phyloP scores from a whole-genome alignment of 768 basidiomycete genomes.

The Boletus rubroflammeus region DNA sequence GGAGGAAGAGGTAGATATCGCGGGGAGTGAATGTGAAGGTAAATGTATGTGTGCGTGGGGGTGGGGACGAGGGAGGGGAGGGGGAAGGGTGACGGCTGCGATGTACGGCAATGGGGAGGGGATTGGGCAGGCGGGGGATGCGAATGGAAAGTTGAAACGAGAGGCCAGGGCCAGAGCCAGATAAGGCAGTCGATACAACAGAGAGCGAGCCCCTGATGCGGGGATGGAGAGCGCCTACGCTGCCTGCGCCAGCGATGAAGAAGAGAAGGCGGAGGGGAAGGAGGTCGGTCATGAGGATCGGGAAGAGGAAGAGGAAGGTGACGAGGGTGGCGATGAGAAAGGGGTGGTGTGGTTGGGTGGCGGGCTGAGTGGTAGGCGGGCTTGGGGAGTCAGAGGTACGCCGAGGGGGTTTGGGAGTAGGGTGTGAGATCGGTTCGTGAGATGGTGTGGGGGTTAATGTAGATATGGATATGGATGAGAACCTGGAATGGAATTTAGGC shows the following conservation, averaged over 20 bases:
- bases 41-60: slow-evolving; percentile 2
- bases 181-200: not conserved
- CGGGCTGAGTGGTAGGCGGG: not conserved
- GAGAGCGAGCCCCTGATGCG: slow-evolving; percentile 1
- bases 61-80: not conserved
- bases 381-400: not conserved
- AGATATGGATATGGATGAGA: slow-evolving; percentile 11
- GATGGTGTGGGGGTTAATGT: not conserved
- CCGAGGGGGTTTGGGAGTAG: slow-evolving; percentile 5
- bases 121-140: slow-evolving; percentile 7
- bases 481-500: slow-evolving; percentile 42
- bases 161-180: slow-evolving; percentile 16
- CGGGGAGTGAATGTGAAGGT: slow-evolving; percentile 14
- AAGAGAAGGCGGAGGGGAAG: slow-evolving; percentile 48
- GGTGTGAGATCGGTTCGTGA: slow-evolving; percentile 10
- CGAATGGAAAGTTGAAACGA: slow-evolving; percentile 12
- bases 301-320: slow-evolving; percentile 39
- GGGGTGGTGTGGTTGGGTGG: slow-evolving; percentile 29
- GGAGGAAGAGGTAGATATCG: slow-evolving; percentile 32
- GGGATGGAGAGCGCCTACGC: slow-evolving; percentile 15
- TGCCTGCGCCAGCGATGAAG: slow-evolving; percentile 30
- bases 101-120: not conserved
- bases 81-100: not conserved
- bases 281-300: slow-evolving; percentile 36
- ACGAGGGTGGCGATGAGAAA: slow-evolving; percentile 38